Conservation (phyloP, 2,329 filamentous ascomycete genomes). For the Hypoxylon rubiginosum region DNA sequence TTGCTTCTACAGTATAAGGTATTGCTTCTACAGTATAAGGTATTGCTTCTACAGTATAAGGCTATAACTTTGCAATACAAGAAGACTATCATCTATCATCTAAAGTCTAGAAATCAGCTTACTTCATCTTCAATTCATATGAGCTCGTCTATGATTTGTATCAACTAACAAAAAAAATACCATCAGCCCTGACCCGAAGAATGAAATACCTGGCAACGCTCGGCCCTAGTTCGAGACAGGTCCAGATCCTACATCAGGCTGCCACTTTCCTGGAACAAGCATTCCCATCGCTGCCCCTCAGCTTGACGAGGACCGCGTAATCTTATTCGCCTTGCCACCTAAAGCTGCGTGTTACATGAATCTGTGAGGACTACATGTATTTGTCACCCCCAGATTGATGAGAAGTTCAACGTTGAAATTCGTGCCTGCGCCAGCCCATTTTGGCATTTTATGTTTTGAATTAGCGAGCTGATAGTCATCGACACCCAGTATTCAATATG, state of each 20-base stretch:
- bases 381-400: neutral
- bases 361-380: conserved; percentile 10
- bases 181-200: neutral
- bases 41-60: too few species aligned
- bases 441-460: neutral
- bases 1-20: too few species aligned
- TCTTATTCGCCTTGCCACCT: conserved; percentile 26
- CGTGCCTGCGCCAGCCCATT: neutral
- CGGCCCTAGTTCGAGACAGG: neutral
- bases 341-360: conserved; percentile 1
- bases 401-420: neutral
- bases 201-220: neutral
- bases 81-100: neutral
- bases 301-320: conserved; percentile 30
- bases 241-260: conserved; percentile 6
- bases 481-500: conserved; percentile 17
- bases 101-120: neutral
- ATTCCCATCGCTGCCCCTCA: conserved; percentile 8
- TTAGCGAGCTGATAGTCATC: neutral
- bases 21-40: too few species aligned
- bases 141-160: neutral
- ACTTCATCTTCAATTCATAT: neutral
- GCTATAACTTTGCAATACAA: too few species aligned
- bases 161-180: neutral
- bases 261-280: conserved; percentile 2